Evolutionary conservation across 345 rosid species (phyloP).

Genomic region (Sonneratia caseolaris): DNA sequence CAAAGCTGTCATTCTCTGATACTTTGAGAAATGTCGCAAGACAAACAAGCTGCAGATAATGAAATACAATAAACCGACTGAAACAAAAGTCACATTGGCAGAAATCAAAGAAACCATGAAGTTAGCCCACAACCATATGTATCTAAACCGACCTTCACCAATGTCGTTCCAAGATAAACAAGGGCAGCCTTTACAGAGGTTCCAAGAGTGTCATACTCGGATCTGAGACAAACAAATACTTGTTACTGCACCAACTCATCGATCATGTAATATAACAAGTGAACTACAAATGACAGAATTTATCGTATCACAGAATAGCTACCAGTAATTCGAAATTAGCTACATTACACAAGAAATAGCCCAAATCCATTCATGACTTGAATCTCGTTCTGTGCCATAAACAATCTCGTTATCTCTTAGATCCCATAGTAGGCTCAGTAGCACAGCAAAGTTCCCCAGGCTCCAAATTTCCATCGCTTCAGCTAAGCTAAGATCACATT

Average conservation of each 20-base stretch:
- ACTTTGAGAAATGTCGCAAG: constrained; percentile 90
- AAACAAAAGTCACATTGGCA: not conserved
- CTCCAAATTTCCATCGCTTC: not conserved
- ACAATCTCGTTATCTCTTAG: not conserved
- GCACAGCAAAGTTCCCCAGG: not conserved
- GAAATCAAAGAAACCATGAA: not conserved
- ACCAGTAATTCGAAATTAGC: not conserved
- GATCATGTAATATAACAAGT: not conserved
- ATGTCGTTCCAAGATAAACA: constrained; percentile 83
- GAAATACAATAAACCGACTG: not conserved
- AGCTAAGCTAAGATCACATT: not conserved
- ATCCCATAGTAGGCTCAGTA: not conserved
- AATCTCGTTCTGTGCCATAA: no score
- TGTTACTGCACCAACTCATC: not conserved
- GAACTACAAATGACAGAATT: not conserved
- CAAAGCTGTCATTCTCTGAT: constrained; percentile 75
- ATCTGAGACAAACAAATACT: constrained; percentile 30
- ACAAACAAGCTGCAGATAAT: constrained; percentile 64
- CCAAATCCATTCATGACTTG: not conserved
- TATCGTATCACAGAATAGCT: not conserved
- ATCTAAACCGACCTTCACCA: constrained; percentile 58
- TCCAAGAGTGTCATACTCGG: constrained; percentile 88
- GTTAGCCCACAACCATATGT: not conserved
- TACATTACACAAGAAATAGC: not conserved
- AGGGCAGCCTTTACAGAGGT: constrained; percentile 81